Base-by-base conservation (phyloP, 2,329 filamentous ascomycete genomes). In the Phialophora macrospora region DNA sequence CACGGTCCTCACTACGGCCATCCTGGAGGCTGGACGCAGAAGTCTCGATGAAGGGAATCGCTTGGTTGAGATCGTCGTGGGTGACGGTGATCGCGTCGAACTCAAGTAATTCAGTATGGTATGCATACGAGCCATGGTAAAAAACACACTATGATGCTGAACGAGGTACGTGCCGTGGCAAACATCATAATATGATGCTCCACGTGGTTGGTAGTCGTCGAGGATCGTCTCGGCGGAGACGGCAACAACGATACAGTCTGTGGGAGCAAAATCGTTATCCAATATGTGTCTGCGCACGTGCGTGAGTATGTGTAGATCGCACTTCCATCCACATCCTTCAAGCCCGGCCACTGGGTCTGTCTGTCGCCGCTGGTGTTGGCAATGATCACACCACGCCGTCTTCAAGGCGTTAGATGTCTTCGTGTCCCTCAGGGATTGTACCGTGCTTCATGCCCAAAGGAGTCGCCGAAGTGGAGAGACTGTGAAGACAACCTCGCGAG, bases 1-100 rank as follows among this genome's bases (percentile, higher is more conserved):
- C 77, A 97, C 93, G 0, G 88, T 97, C 73, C 92, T 91, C 14
- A 97, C 93, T 0, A 96, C 92, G 8, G 93, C 93, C 0, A 97
- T 97, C 69, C 82, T 97, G 63, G 90, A 97, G 78, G 93, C 93
- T 1, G 93, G 94, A 0, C 83, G 93, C 70, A 84, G 88, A 74
- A 94, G 91, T 76, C 84, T 97, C 73, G 93, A 97, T 76, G 91
- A 97, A 83, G 85, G 85, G 83, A 85, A 85, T 63, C 83, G 93
- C 63, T 85, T 91, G 66, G 85, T 97, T 30, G 87, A 87, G 76
- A 96, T 97, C 71, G 68, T 97, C 72, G 69, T 76, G 14, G 74
- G 97, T 66, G 70, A 76, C 9, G 74, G 70, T n/a, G 74, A 74
- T 38, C 74, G 72, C 24, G 76, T 70, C 9, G 65, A 63, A 28